These are phyloP conservation scores for Epichloe amarillans DNA, from an alignment of 2,329 filamentous ascomycete genomes.

Conservation along the genomic window DNA sequence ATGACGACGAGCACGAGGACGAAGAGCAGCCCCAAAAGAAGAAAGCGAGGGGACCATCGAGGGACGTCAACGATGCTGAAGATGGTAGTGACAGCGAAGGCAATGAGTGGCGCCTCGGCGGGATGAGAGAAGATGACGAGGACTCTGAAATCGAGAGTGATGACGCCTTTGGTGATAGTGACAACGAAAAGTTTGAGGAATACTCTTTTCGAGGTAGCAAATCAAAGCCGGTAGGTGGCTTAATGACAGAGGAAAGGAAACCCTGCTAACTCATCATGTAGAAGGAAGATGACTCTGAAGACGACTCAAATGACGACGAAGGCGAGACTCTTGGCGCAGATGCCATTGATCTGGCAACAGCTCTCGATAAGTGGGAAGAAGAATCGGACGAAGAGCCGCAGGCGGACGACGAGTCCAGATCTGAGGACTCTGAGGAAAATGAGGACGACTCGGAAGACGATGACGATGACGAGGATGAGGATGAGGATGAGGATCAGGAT, in stretches of 20 bases:
- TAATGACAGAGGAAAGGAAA: neutral
- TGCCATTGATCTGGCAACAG: constrained; percentile 44
- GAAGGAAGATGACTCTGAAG: constrained; percentile 22
- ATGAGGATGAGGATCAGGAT: constrained; percentile 25
- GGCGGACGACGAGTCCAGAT: constrained; percentile 29
- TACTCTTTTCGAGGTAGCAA: constrained; percentile 44
- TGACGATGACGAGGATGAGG: constrained; percentile 29
- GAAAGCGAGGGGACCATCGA: constrained; percentile 28
- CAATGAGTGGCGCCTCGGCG: constrained; percentile 71
- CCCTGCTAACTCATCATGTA: neutral
- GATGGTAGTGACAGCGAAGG: constrained; percentile 76
- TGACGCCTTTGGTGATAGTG: constrained; percentile 79
- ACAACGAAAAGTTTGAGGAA: constrained; percentile 72
- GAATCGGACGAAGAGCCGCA: constrained; percentile 35
- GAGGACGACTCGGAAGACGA: constrained; percentile 33
- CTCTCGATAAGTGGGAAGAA: constrained; percentile 41
- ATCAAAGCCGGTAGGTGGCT: constrained; percentile 16
- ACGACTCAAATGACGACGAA: constrained; percentile 47
- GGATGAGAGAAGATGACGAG: constrained; percentile 39
- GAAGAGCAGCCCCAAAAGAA: constrained; percentile 31
- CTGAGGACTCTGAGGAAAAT: constrained; percentile 27
- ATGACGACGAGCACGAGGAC: constrained; percentile 31
- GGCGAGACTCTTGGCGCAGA: constrained; percentile 45
- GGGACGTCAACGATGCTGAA: constrained; percentile 46
- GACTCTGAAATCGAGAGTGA: constrained; percentile 54